Evolutionary conservation across 805 yeast species (phyloP), one percentile per base, ranked within the genome.

Genomic region (Metschnikowia santaceciliae): DNA sequence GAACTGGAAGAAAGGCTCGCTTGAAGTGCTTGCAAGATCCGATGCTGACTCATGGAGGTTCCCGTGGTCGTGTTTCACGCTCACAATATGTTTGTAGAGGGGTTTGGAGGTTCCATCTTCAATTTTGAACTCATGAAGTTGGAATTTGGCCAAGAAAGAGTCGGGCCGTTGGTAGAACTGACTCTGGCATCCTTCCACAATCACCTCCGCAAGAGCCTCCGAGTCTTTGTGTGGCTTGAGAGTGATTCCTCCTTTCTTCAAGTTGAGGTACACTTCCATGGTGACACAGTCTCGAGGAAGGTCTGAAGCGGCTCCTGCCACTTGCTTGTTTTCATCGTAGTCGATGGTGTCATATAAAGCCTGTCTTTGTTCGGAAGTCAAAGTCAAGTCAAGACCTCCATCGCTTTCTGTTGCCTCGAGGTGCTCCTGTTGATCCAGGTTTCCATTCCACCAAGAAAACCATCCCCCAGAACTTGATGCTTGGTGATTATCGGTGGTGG

Each of bases 291-390:
- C 95, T 48, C 82, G 79, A 0, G 97, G 96, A 2, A 87, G 61
- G 52, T 86, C 84, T 6, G 83, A 69, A 1, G 84, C 71, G 30
- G 81, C 82, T 5, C 50, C 42, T 1, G 75, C 61, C 0, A 79
- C 49, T 1, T 72, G 72, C 45, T 78, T 74, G 19, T 75, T 68
- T 54, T 91, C 96, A 58, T 91, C 88, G 58, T 84, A 91, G 55
- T 91, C 99, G 56, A 94, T 91, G 0, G 97, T 96, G 53, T 89
- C 96, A 62, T 90, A 91, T 19, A 94, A 74, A 52, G 95, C 99
- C 62, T 89, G 78, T 55, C 88, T 78, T 62, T 94, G 97, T 57
- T 90, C 96, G 13, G 89, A 96, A 0, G 94, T 81, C 65, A 94
- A 58, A 32, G 60, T 59, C 34, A 74, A 55, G 43, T 67, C 67